These are phyloP conservation scores for Solanum appendiculatum DNA, from an alignment of 257 asterid species.

Conservation along the genomic window DNA sequence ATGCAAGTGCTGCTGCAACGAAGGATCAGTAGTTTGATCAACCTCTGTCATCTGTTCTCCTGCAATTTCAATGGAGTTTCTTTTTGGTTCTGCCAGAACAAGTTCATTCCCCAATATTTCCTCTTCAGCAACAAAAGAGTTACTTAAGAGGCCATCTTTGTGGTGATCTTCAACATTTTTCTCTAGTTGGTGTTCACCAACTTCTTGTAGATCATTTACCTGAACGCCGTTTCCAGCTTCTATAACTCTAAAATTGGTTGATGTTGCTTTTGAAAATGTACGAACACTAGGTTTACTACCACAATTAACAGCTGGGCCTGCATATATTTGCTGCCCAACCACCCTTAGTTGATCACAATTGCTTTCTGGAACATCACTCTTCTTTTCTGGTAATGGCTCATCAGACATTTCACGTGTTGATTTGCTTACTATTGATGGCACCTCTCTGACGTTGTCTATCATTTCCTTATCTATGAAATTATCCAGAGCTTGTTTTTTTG, in stretches of 20 bases:
- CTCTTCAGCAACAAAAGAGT: neutral
- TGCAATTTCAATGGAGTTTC: neutral
- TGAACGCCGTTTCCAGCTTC: neutral
- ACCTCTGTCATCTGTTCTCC: slow-evolving; percentile 20
- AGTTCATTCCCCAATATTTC: neutral
- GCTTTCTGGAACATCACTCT: neutral
- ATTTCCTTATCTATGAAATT: slow-evolving; percentile 31
- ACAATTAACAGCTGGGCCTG: slow-evolving; percentile 6
- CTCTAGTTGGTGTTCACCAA: neutral
- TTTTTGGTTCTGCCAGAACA: neutral
- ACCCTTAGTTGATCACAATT: neutral
- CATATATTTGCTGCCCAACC: slow-evolving; percentile 2
- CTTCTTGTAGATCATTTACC: neutral
- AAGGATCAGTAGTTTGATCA: slow-evolving; percentile 13
- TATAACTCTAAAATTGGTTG: slow-evolving; percentile 3
- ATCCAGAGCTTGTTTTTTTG: slow-evolving; percentile 47
- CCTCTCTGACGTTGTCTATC: slow-evolving; percentile 11
- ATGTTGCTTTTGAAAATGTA: slow-evolving; percentile 5
- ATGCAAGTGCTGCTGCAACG: slow-evolving; percentile 1
- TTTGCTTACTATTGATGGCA: slow-evolving; percentile 7
- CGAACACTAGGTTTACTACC: slow-evolving; percentile 3
- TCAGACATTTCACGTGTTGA: slow-evolving; percentile 5
- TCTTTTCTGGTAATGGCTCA: neutral
- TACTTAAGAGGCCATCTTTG: neutral
- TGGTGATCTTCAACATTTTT: neutral